Evolutionary conservation across 345 rosid genomes (phyloP).

Genomic region (Moricandia arvensis): DNA sequence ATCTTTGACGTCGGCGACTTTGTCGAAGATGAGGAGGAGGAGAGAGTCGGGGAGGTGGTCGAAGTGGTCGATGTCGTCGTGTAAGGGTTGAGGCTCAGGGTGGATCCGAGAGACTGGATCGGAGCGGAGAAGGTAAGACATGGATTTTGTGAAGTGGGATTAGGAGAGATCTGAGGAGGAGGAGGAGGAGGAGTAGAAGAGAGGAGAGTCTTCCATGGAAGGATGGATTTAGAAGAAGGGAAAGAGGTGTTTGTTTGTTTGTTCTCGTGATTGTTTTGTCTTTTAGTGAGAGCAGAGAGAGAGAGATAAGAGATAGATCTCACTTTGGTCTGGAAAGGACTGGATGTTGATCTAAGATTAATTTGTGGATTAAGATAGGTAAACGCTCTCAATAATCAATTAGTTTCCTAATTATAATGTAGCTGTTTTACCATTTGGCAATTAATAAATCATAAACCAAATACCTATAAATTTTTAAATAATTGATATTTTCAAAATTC

Average conservation of each 20-base stretch:
- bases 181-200: neutral
- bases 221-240: neutral
- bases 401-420: neutral
- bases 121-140: slow-evolving; percentile 40
- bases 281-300: neutral
- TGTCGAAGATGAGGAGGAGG: slow-evolving; percentile 72
- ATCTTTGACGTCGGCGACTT: slow-evolving; percentile 86
- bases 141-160: neutral
- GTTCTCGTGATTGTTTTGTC: neutral
- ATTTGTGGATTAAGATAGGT: neutral
- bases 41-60: slow-evolving; percentile 83
- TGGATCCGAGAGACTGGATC: slow-evolving; percentile 56
- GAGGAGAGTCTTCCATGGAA: neutral
- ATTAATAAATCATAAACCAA: neutral
- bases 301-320: neutral
- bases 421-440: neutral
- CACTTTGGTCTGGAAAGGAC: neutral
- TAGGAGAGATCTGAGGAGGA: neutral
- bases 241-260: neutral
- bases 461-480: no score
- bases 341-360: neutral
- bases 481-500: no score
- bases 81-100: slow-evolving; percentile 43
- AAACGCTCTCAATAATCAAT: neutral
- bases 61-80: slow-evolving; percentile 64